Evolutionary conservation across 495 filamentous ascomycete genomes (phyloP).

Genomic region (Parachaetomium inaequale): DNA sequence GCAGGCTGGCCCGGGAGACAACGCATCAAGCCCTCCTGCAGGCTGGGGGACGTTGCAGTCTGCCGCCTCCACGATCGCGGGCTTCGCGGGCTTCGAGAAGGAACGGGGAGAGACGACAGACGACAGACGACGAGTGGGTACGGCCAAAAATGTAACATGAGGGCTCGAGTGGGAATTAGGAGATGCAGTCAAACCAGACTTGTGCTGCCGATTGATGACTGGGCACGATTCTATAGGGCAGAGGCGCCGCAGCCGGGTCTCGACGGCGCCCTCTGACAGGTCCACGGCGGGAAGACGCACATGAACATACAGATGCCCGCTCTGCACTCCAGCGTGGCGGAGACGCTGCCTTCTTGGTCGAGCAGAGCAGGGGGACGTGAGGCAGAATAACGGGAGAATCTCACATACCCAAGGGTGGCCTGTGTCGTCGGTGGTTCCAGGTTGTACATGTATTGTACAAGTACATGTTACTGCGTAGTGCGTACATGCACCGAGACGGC

Average conservation of each 20-base stretch:
- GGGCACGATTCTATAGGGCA: conserved; percentile 39
- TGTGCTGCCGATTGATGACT: conserved; percentile 39
- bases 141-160: conserved; percentile 35
- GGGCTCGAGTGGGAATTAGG: conserved; percentile 26
- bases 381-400: not conserved
- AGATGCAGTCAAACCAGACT: conserved; percentile 35
- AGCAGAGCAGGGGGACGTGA: not conserved
- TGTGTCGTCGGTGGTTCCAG: too few species aligned
- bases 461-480: too few species aligned
- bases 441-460: too few species aligned
- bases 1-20: conserved; percentile 26
- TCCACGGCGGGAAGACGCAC: conserved; percentile 27
- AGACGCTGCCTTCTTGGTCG: not conserved
- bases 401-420: not conserved
- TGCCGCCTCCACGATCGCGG: conserved; percentile 15
- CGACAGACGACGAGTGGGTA: conserved; percentile 24
- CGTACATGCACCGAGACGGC: too few species aligned
- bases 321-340: conserved; percentile 7
- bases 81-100: conserved; percentile 25
- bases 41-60: conserved; percentile 19
- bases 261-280: conserved; percentile 30
- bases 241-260: conserved; percentile 28
- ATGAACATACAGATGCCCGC: conserved; percentile 27
- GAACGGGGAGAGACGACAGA: conserved; percentile 14
- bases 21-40: conserved; percentile 37